Evolutionary conservation across 75 land plant species (phyloP).

Genomic region (Selaginella tamariscina): DNA sequence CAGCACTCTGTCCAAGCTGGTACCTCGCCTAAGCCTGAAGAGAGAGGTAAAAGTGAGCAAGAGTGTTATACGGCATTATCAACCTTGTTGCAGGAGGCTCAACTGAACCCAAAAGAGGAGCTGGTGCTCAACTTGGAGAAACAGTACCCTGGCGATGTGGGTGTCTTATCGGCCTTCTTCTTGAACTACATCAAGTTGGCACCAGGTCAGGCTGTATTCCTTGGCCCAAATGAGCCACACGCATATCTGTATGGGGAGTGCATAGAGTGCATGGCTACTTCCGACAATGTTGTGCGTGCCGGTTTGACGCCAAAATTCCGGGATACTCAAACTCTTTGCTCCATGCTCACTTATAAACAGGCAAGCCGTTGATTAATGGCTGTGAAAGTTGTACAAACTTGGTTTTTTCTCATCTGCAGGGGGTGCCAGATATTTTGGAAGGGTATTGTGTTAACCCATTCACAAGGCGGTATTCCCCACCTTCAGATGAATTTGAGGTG

Average conservation of each 20-base stretch:
- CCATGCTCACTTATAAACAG: conserved; percentile 92
- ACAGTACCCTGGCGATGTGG: conserved; percentile 80
- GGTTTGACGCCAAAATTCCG: conserved; percentile 78
- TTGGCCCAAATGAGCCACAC: conserved; percentile 84
- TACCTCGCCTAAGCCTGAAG: conserved; percentile 24
- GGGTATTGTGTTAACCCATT: conserved; percentile 39
- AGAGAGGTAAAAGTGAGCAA: conserved; percentile 45
- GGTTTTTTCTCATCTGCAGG: conserved; percentile 37
- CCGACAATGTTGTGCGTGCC: conserved; percentile 97
- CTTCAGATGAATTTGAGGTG: conserved; percentile 93
- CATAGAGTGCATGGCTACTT: conserved; percentile 94
- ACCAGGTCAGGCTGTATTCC: conserved; percentile 69
- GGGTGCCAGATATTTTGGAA: conserved; percentile 51
- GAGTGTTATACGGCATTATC: too few species aligned
- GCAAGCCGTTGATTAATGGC: conserved; percentile 11
- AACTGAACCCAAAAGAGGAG: conserved; percentile 54
- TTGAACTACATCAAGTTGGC: conserved; percentile 59
- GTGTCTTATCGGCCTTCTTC: conserved; percentile 64
- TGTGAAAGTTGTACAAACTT: background rate
- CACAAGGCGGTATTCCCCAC: conserved; percentile 54
- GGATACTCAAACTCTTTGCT: conserved; percentile 78
- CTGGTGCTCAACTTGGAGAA: conserved; percentile 50
- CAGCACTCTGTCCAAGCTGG: conserved; percentile 32
- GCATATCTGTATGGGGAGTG: conserved; percentile 72
- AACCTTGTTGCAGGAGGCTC: conserved; percentile 31